Base-by-base conservation (phyloP, 1,284 basidiomycete species). In the Polyporus tsugae region DNA sequence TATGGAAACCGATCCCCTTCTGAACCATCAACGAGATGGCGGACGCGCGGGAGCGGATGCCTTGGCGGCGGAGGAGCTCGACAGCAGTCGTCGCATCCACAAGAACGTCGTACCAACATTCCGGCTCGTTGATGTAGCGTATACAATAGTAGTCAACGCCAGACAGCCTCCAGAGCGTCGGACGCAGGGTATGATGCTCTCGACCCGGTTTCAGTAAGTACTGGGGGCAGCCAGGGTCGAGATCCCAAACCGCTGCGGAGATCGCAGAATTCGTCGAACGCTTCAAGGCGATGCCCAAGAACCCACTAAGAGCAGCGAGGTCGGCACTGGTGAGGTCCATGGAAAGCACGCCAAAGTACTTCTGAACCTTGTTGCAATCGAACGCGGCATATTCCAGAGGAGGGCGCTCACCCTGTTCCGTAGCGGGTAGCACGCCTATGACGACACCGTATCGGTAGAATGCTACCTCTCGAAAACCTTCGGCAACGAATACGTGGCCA, bases 1-100 rank as follows among this genome's bases (percentile, higher is more conserved):
- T 68, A 13, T 42, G 53, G 55, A 68, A 68, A 2, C 29, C 13
- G 22, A 65, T 64, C 22, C 67, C 67, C 22, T 38, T 55, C 22
- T 29, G 29, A 13, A 38, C 29, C n/a, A 68, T 53, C 25, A 46
- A 33, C 2, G 17, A 22, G 6, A 62, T 60, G 19, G 64, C 60
- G 33, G 52, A 7, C 22, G n/a, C 7, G 35, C 52, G 52, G 39
- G 38, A 35, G 3, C 35, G 25, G 44, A 68, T 61, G 42, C 7
- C 1, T 5, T 7, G 55, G 4, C 53, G 62, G 33, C 67, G 60
- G 52, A 46, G 55, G 35, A 68, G 60, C 63, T 68, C 52, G 2
- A 68, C 19, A 25, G 53, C 67, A 17, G 63, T 64, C 1, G 53
- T 44, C 9, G 52, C 55, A 41, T 62, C 63, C 19, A 68, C 44